Percentiles rank a stretch among this genome's conserved stretches.
Evolutionary conservation across 257 asterid genomes (phyloP).

Genomic region (Solanum peruvianum): DNA sequence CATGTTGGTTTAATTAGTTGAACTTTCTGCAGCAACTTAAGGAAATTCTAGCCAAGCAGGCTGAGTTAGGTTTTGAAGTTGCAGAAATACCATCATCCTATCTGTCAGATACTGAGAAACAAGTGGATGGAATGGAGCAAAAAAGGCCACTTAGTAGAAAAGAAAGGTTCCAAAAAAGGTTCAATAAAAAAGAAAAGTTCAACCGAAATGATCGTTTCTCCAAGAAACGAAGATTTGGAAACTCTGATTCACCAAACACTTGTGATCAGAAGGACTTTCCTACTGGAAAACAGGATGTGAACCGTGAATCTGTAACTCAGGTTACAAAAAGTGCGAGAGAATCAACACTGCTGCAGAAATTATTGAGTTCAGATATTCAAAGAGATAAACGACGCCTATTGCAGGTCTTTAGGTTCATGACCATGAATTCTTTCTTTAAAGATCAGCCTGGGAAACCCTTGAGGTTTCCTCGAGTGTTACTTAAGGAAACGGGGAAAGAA

Average conservation of each 20-base stretch:
- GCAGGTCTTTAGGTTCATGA: slow-evolving; percentile 84
- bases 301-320: slow-evolving; percentile 2
- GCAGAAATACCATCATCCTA: slow-evolving; percentile 86
- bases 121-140: slow-evolving; percentile 15
- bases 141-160: slow-evolving; percentile 28
- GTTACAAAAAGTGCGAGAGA: slow-evolving; percentile 12
- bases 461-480: slow-evolving; percentile 46
- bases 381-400: slow-evolving; percentile 60
- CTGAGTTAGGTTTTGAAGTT: slow-evolving; percentile 88
- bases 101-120: slow-evolving; percentile 59
- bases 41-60: slow-evolving; percentile 88
- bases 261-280: slow-evolving; percentile 9
- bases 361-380: slow-evolving; percentile 52
- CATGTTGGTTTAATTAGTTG: background rate
- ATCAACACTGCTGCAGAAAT: slow-evolving; percentile 68
- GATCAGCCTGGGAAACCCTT: slow-evolving; percentile 38
- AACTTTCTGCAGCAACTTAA: slow-evolving; percentile 59
- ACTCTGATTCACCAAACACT: slow-evolving; percentile 11
- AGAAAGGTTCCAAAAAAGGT: slow-evolving; percentile 43
- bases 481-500: slow-evolving; percentile 34
- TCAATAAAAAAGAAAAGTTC: slow-evolving; percentile 45
- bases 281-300: slow-evolving; percentile 11
- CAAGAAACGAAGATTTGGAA: slow-evolving; percentile 24
- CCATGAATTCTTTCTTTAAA: slow-evolving; percentile 60
- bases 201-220: slow-evolving; percentile 29